phyloP scores from a whole-genome alignment of 2,329 filamentous ascomycete species.

The Bipolaris zeicola region DNA sequence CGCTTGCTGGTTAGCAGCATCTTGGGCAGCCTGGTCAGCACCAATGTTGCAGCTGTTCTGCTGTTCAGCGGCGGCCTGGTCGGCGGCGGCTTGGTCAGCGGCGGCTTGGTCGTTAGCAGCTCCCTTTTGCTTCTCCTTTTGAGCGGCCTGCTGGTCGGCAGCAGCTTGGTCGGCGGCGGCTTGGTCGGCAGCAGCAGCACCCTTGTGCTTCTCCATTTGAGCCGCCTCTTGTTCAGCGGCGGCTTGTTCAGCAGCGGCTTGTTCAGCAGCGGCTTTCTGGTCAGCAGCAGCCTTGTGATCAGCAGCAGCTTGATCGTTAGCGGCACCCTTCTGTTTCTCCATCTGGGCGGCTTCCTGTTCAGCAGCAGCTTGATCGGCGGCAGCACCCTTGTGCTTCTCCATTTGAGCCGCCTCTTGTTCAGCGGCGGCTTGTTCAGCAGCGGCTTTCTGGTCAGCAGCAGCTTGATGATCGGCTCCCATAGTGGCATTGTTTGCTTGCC shows the following conservation, averaged over 20 bases:
- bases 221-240: background rate
- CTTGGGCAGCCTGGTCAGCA: constrained; percentile 5
- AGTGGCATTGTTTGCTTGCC: background rate
- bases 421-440: constrained; percentile 4
- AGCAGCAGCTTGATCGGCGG: background rate
- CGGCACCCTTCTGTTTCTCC: background rate
- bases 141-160: constrained; percentile 2
- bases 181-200: background rate
- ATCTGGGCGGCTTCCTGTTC: background rate
- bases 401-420: background rate
- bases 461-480: constrained; percentile 1
- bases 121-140: background rate
- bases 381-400: background rate
- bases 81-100: too few relatives aligned
- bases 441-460: constrained; percentile 5
- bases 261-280: background rate
- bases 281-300: background rate
- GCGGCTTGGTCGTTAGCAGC: background rate
- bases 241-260: background rate
- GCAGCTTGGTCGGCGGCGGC: background rate
- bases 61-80: constrained; percentile 11
- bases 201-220: constrained; percentile 1
- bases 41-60: constrained; percentile 6
- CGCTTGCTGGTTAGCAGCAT: constrained; percentile 6
- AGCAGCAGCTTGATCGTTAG: background rate